A percentile compares a stretch with the other conserved stretches of the same genome.
phyloP scores from a whole-genome alignment of 1,284 basidiomycete genomes.

The Fomes fomentarius region DNA sequence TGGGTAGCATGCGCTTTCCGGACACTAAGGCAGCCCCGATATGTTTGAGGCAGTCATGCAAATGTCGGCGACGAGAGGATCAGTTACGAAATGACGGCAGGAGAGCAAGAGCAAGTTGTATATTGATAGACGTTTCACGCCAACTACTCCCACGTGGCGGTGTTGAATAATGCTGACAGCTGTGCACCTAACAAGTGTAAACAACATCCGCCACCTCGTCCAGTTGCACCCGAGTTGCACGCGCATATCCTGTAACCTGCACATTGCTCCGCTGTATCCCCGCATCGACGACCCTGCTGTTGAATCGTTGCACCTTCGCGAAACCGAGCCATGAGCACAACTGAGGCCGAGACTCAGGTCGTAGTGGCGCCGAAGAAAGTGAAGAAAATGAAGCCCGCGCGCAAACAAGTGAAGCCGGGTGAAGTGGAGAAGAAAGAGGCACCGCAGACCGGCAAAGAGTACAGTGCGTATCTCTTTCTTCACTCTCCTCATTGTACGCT shows the following conservation, averaged over 20 bases:
- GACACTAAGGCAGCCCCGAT: too few relatives aligned
- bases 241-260: too few relatives aligned
- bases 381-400: conserved; percentile 76
- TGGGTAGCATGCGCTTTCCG: too few relatives aligned
- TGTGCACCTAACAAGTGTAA: conserved; percentile 20
- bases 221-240: too few relatives aligned
- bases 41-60: too few relatives aligned
- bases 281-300: too few relatives aligned
- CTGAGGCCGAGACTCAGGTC: conserved; percentile 30
- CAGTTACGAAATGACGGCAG: too few relatives aligned
- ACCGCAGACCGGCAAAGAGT: conserved; percentile 92
- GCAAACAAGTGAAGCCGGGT: conserved; percentile 89
- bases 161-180: conserved; percentile 4
- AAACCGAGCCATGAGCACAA: conserved; percentile 24
- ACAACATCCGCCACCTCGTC: conserved; percentile 9
- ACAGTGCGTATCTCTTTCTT: conserved; percentile 64
- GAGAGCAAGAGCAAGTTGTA: neutral
- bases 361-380: conserved; percentile 40
- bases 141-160: conserved; percentile 15
- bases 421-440: conserved; percentile 89
- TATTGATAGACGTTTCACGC: too few relatives aligned
- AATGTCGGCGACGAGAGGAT: too few relatives aligned
- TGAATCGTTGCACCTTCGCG: too few relatives aligned
- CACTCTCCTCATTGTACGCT: neutral
- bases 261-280: too few relatives aligned